Conservation (phyloP, 352 stramenopile species). For the Globisporangium takayamanum region DNA sequence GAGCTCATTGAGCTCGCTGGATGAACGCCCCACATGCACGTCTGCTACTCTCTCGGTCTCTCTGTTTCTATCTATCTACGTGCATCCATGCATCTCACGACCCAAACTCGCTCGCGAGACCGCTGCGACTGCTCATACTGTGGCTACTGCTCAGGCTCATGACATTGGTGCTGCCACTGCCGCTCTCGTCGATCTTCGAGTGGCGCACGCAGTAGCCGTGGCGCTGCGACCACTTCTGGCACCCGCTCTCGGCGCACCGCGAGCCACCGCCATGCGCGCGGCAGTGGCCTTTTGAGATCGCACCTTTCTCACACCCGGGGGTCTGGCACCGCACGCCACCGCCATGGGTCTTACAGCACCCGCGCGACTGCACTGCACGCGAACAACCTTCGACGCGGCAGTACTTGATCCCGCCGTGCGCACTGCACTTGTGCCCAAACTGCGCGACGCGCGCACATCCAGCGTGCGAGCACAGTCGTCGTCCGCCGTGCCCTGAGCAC, state of each 20-base stretch:
- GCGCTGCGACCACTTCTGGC: constrained; percentile 71
- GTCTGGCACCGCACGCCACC: constrained; percentile 80
- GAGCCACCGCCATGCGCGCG: constrained; percentile 75
- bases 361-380: constrained; percentile 73
- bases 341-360: constrained; percentile 84
- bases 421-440: constrained; percentile 78
- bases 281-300: constrained; percentile 83
- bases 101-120: too few species aligned
- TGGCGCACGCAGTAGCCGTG: constrained; percentile 71
- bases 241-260: constrained; percentile 59
- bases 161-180: constrained; percentile 3
- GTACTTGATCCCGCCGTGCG: constrained; percentile 70
- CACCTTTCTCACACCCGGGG: constrained; percentile 71
- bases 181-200: constrained; percentile 31
- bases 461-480: constrained; percentile 63
- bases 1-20: not conserved
- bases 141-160: not conserved
- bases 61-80: not conserved
- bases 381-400: constrained; percentile 65
- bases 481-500: constrained; percentile 61
- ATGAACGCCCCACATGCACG: not conserved
- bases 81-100: not conserved
- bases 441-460: constrained; percentile 65
- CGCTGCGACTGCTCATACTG: not conserved
- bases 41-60: not conserved